These are phyloP conservation scores for Aspergillus nomiae DNA, from an alignment of 2,329 filamentous ascomycete genomes.

Conservation along the genomic window DNA sequence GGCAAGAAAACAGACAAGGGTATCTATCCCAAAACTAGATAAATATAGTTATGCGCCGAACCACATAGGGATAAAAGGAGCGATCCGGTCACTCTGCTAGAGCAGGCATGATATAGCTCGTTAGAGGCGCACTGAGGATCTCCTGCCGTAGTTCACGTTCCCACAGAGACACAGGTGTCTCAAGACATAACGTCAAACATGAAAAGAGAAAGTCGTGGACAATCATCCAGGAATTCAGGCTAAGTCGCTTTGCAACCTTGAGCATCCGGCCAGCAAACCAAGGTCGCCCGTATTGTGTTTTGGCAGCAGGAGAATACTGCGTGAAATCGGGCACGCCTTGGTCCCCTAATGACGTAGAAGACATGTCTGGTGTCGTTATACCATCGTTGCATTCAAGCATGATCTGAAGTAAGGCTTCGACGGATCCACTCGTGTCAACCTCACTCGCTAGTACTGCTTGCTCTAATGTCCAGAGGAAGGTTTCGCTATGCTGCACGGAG, in stretches of 20 bases:
- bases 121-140: slow-evolving; percentile 39
- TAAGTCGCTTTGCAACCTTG: slow-evolving; percentile 41
- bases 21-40: neutral
- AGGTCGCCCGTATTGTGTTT: slow-evolving; percentile 34
- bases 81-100: slow-evolving; percentile 13
- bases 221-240: slow-evolving; percentile 34
- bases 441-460: slow-evolving; percentile 37
- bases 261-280: slow-evolving; percentile 45
- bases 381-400: slow-evolving; percentile 40
- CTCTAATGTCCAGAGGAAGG: slow-evolving; percentile 37
- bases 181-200: slow-evolving; percentile 36
- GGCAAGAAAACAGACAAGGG: neutral
- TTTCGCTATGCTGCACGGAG: slow-evolving; percentile 28
- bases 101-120: slow-evolving; percentile 35
- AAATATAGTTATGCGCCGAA: neutral
- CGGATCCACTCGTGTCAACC: slow-evolving; percentile 39
- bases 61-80: neutral
- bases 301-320: slow-evolving; percentile 28
- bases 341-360: neutral
- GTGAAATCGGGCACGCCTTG: slow-evolving; percentile 26
- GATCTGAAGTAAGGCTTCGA: slow-evolving; percentile 43
- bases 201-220: slow-evolving; percentile 40
- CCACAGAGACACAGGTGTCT: slow-evolving; percentile 29
- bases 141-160: slow-evolving; percentile 37
- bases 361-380: neutral